These are phyloP conservation scores for Mycotypha africana DNA, from an alignment of 371 early-diverging fungal genomes.

Conservation along the genomic window DNA sequence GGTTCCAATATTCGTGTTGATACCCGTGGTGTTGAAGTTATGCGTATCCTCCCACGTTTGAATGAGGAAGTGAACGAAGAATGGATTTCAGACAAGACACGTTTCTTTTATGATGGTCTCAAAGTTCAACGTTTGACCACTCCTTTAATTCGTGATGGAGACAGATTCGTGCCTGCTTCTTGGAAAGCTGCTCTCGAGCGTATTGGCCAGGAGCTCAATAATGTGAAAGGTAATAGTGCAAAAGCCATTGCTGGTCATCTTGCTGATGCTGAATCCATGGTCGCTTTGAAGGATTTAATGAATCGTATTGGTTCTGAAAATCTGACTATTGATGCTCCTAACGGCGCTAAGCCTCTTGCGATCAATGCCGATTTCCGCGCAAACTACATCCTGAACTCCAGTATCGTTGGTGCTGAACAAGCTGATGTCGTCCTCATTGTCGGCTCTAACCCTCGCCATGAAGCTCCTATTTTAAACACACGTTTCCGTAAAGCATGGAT, in stretches of 20 bases:
- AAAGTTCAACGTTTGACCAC: slow-evolving; percentile 92
- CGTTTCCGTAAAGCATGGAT: slow-evolving; percentile 92
- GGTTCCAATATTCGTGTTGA: slow-evolving; percentile 91
- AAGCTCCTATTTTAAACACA: slow-evolving; percentile 93
- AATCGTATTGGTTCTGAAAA: slow-evolving; percentile 85
- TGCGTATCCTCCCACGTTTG: slow-evolving; percentile 91
- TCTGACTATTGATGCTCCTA: slow-evolving; percentile 69
- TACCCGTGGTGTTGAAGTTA: slow-evolving; percentile 93
- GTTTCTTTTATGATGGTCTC: slow-evolving; percentile 93
- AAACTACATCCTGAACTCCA: slow-evolving; percentile 84
- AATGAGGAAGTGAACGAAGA: slow-evolving; percentile 98
- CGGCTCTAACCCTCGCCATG: slow-evolving; percentile 96
- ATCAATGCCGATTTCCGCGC: slow-evolving; percentile 80
- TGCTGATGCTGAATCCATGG: slow-evolving; percentile 82
- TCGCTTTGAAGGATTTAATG: slow-evolving; percentile 90
- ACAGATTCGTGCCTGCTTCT: slow-evolving; percentile 76
- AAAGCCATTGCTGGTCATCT: slow-evolving; percentile 91
- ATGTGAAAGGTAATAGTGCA: slow-evolving; percentile 55
- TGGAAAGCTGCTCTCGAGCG: slow-evolving; percentile 86
- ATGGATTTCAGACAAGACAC: slow-evolving; percentile 98
- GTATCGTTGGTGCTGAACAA: slow-evolving; percentile 84
- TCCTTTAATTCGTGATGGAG: slow-evolving; percentile 83
- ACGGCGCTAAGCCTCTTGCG: slow-evolving; percentile 51
- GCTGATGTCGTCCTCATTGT: slow-evolving; percentile 90
- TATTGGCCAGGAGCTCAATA: slow-evolving; percentile 63